A percentile compares a stretch with the other conserved stretches of the same genome.
phyloP scores from a whole-genome alignment of 2,329 filamentous ascomycete genomes.

The Clonostachys byssicola region DNA sequence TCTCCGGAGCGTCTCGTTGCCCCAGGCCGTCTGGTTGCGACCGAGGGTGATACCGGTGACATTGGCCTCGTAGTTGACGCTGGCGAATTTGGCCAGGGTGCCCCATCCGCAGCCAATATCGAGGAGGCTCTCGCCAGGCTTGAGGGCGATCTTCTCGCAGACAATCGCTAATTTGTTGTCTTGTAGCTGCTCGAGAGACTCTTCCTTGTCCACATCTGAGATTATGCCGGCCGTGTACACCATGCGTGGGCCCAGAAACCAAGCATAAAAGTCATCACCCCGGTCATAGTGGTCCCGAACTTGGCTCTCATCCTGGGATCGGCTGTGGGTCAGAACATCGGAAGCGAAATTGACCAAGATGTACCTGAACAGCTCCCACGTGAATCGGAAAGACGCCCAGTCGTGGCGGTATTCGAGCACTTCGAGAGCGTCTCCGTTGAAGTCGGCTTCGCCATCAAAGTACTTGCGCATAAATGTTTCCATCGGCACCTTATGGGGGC shows the following conservation, averaged over 20 bases:
- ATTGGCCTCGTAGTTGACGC: conserved; percentile 81
- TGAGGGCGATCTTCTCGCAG: conserved; percentile 88
- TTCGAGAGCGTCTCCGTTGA: conserved; percentile 90
- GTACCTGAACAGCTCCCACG: conserved; percentile 77
- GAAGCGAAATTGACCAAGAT: conserved; percentile 85
- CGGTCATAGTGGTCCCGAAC: conserved; percentile 97
- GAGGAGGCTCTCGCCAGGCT: conserved; percentile 77
- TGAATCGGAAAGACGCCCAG: conserved; percentile 94
- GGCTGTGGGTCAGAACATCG: conserved; percentile 88
- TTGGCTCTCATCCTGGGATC: conserved; percentile 92
- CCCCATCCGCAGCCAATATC: conserved; percentile 99
- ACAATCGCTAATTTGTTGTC: conserved; percentile 96
- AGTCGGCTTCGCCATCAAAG: conserved; percentile 89
- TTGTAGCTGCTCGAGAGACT: conserved; percentile 90
- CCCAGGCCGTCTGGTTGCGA: conserved; percentile 95
- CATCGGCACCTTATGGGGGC: conserved; percentile 78
- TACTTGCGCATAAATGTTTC: conserved; percentile 98
- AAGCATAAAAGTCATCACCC: conserved; percentile 97
- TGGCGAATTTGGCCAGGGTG: conserved; percentile 89
- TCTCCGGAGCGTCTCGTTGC: conserved; percentile 82
- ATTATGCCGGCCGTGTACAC: conserved; percentile 97
- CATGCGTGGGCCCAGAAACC: conserved; percentile 98
- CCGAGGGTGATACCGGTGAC: conserved; percentile 91
- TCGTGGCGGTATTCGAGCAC: conserved; percentile 92
- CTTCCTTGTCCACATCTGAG: conserved; percentile 80